Evolutionary conservation across 768 basidiomycete species (phyloP).

Genomic region (Calocera cornea): DNA sequence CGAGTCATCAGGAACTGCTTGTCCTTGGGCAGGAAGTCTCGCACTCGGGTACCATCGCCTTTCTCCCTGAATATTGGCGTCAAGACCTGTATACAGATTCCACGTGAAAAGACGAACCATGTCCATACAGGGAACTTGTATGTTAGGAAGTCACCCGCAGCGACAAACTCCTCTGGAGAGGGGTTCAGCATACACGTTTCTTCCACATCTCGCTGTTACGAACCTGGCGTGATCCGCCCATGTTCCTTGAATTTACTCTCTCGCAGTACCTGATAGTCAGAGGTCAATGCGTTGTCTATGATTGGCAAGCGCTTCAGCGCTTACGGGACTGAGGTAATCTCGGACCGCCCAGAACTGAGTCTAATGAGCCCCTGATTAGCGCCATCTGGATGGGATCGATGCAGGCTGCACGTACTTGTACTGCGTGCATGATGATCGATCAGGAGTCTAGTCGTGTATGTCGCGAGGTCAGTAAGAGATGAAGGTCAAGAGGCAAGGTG

Average conservation of each 20-base stretch:
- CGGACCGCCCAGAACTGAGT: slow-evolving; percentile 88
- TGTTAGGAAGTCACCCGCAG: slow-evolving; percentile 89
- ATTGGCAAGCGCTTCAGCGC: slow-evolving; percentile 26
- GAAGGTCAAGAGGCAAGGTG: neutral
- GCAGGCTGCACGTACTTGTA: neutral
- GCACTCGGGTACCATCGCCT: slow-evolving; percentile 68
- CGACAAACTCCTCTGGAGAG: slow-evolving; percentile 85
- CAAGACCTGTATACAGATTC: neutral
- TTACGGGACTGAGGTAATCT: slow-evolving; percentile 82
- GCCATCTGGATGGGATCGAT: neutral
- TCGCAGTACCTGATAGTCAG: slow-evolving; percentile 58
- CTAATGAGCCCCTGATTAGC: slow-evolving; percentile 27
- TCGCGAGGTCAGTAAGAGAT: neutral
- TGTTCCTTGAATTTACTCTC: slow-evolving; percentile 99
- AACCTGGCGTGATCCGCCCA: slow-evolving; percentile 88
- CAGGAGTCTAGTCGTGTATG: neutral
- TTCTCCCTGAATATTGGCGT: slow-evolving; percentile 53
- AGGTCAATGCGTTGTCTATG: neutral
- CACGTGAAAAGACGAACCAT: slow-evolving; percentile 44
- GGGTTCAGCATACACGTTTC: slow-evolving; percentile 5
- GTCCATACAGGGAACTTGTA: slow-evolving; percentile 99
- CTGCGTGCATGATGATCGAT: neutral
- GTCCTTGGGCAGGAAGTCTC: slow-evolving; percentile 87
- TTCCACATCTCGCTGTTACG: slow-evolving; percentile 17
- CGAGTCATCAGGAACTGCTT: slow-evolving; percentile 95